Percentiles rank a stretch among this genome's conserved stretches.
phyloP scores from a whole-genome alignment of 108 stramenopile genomes.

The Nitzschia sp. region DNA sequence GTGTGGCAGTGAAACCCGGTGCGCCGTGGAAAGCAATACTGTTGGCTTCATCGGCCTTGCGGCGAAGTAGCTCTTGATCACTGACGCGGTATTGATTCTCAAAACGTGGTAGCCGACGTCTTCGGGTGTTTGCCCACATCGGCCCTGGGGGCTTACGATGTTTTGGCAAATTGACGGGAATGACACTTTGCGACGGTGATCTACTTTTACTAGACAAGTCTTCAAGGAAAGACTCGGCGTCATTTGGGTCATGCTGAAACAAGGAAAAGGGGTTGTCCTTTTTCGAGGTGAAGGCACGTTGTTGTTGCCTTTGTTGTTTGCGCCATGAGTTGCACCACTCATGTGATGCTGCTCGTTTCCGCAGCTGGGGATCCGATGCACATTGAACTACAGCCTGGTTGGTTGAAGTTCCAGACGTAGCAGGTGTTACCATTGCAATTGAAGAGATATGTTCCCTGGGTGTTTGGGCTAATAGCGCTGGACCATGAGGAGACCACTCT shows the following conservation, averaged over 20 bases:
- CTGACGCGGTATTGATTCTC: not conserved
- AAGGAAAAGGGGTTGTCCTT: constrained; percentile 75
- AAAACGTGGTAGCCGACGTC: not conserved
- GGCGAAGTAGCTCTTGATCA: constrained; percentile 15
- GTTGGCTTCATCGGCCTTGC: constrained; percentile 7
- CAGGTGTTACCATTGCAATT: too few relatives aligned
- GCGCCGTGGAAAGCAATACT: too few relatives aligned
- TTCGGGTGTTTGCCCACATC: not conserved
- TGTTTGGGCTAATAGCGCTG: too few relatives aligned
- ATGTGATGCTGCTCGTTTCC: constrained; percentile 4
- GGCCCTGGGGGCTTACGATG: too few relatives aligned
- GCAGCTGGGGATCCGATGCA: not conserved
- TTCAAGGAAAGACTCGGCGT: constrained; percentile 58
- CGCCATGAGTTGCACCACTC: constrained; percentile 26
- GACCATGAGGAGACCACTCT: too few relatives aligned
- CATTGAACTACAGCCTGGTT: too few relatives aligned
- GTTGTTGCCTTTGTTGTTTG: constrained; percentile 36
- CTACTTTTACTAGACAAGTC: constrained; percentile 13
- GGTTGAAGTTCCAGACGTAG: too few relatives aligned
- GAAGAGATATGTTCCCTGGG: too few relatives aligned
- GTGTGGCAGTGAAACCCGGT: too few relatives aligned
- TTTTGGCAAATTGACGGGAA: not conserved
- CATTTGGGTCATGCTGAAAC: constrained; percentile 84
- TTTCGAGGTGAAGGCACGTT: constrained; percentile 50
- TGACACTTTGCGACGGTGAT: not conserved